Conservation (phyloP, 331 rosid genomes). For the Erythrophleum ivorense region DNA sequence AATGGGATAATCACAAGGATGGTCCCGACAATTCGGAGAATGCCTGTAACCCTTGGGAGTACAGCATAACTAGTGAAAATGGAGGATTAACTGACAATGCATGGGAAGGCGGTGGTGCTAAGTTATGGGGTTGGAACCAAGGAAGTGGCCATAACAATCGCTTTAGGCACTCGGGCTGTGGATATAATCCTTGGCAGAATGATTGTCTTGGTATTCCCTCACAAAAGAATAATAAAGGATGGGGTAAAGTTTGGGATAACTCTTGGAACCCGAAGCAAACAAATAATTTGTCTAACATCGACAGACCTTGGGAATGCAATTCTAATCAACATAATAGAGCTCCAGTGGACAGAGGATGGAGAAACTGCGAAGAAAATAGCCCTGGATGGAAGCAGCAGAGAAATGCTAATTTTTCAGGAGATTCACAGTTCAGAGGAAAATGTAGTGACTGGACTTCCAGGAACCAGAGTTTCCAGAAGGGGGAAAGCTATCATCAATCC, state of each 20-base stretch:
- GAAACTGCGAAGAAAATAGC: not conserved
- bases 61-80: constrained; percentile 30
- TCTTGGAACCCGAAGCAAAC: constrained; percentile 49
- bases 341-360: not conserved
- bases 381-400: not conserved
- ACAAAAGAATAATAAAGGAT: constrained; percentile 40
- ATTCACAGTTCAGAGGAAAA: not conserved
- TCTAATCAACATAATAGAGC: constrained; percentile 33
- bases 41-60: constrained; percentile 61
- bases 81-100: constrained; percentile 43
- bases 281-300: constrained; percentile 30
- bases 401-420: not conserved
- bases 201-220: constrained; percentile 32
- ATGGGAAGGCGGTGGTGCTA: constrained; percentile 42
- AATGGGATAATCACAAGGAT: constrained; percentile 13
- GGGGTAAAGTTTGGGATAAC: constrained; percentile 49
- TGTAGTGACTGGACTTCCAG: not conserved
- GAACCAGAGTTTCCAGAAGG: not conserved
- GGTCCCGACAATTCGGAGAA: constrained; percentile 37
- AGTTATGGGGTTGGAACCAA: constrained; percentile 52
- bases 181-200: constrained; percentile 38
- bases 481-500: not conserved
- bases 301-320: constrained; percentile 43
- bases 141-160: constrained; percentile 20
- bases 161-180: constrained; percentile 33